Percentiles rank a stretch among this genome's conserved stretches.
These are phyloP conservation scores for Rusavskia elegans DNA, from an alignment of 495 filamentous ascomycete genomes.

Conservation along the genomic window DNA sequence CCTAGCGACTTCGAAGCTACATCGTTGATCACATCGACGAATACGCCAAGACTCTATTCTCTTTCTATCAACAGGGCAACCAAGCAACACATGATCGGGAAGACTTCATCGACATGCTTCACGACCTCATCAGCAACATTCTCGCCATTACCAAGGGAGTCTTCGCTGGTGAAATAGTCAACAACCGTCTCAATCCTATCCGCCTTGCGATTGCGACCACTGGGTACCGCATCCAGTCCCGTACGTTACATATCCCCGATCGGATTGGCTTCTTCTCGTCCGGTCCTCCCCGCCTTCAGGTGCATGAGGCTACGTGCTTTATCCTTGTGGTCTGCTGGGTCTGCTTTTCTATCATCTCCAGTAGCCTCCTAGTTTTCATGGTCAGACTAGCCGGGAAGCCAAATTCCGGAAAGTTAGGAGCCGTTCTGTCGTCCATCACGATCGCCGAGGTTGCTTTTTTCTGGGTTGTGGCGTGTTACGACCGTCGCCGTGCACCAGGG, in stretches of 20 bases:
- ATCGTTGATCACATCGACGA: too few species aligned
- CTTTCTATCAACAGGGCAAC: too few species aligned
- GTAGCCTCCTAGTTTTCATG: neutral
- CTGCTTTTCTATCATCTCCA: neutral
- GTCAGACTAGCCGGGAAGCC: neutral
- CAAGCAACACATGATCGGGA: too few species aligned
- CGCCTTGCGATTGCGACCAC: constrained; percentile 14
- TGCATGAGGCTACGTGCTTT: neutral
- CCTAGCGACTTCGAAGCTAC: too few species aligned
- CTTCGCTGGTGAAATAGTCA: constrained; percentile 7
- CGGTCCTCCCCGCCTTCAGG: constrained; percentile 16
- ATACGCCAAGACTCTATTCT: too few species aligned
- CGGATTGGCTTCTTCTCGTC: constrained; percentile 17
- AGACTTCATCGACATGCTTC: constrained; percentile 2
- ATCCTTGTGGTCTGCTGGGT: neutral
- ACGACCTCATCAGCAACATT: constrained; percentile 6
- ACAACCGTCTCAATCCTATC: constrained; percentile 21
- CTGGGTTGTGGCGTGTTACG: neutral
- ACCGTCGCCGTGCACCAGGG: constrained; percentile 8
- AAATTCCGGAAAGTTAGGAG: neutral
- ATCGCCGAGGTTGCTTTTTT: neutral
- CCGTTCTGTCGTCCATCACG: neutral
- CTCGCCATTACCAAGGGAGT: neutral
- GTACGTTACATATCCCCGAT: constrained; percentile 17
- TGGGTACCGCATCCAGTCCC: constrained; percentile 19